These are phyloP conservation scores for Fulvia fulva DNA, from an alignment of 2,329 filamentous ascomycete species.

Conservation along the genomic window DNA sequence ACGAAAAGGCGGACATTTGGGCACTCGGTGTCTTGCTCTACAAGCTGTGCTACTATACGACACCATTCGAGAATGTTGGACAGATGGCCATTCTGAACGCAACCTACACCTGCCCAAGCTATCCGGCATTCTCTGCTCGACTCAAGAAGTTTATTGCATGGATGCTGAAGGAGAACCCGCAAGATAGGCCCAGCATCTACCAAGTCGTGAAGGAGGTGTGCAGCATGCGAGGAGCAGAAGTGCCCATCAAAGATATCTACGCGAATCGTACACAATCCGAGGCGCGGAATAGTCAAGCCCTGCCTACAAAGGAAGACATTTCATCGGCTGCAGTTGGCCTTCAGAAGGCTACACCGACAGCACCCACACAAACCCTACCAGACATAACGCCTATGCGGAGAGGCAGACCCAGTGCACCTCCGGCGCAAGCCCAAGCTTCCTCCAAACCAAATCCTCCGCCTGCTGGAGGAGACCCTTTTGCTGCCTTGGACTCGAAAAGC, in stretches of 20 bases:
- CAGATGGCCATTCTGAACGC: slow-evolving; percentile 97
- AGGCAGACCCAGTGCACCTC: slow-evolving; percentile 63
- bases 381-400: slow-evolving; percentile 92
- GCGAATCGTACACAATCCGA: slow-evolving; percentile 60
- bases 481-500: slow-evolving; percentile 71
- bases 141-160: slow-evolving; percentile 86
- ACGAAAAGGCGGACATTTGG: slow-evolving; percentile 99
- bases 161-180: slow-evolving; percentile 83
- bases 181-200: slow-evolving; percentile 84
- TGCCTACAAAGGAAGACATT: slow-evolving; percentile 52
- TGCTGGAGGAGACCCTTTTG: slow-evolving; percentile 80
- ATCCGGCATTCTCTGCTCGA: slow-evolving; percentile 84
- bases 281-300: slow-evolving; percentile 54
- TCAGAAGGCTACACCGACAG: slow-evolving; percentile 70
- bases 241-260: slow-evolving; percentile 77
- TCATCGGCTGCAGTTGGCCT: slow-evolving; percentile 58
- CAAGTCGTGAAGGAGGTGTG: slow-evolving; percentile 85
- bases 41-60: slow-evolving; percentile 99
- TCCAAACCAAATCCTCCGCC: slow-evolving; percentile 62
- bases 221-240: slow-evolving; percentile 76
- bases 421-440: slow-evolving; percentile 36
- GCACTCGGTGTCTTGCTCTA: slow-evolving; percentile 91
- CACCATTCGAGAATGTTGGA: slow-evolving; percentile 94
- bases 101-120: slow-evolving; percentile 83
- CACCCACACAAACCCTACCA: slow-evolving; percentile 70